phyloP scores from a whole-genome alignment of 108 stramenopile genomes.

The Phaeodactylum tricornutum region DNA sequence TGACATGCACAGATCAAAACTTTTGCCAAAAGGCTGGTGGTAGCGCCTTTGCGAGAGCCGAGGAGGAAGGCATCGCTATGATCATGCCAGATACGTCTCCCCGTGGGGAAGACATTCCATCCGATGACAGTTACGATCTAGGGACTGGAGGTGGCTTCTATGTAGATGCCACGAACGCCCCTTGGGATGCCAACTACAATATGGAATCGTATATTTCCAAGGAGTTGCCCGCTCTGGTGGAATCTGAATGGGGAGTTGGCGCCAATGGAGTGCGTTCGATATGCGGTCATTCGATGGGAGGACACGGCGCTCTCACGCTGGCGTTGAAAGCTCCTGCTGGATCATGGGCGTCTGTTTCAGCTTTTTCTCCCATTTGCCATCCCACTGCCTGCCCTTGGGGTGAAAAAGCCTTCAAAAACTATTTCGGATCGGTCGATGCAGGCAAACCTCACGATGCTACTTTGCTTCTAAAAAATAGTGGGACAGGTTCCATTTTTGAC shows the following conservation, averaged over 20 bases:
- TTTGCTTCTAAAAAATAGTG: conserved; percentile 31
- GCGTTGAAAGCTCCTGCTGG: conserved; percentile 55
- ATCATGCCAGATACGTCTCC: conserved; percentile 96
- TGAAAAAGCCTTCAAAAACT: conserved; percentile 90
- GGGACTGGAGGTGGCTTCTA: conserved; percentile 97
- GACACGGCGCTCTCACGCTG: conserved; percentile 84
- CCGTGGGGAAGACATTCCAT: conserved; percentile 67
- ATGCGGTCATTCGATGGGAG: conserved; percentile 92
- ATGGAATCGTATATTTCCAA: conserved; percentile 94
- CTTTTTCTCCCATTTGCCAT: conserved; percentile 94
- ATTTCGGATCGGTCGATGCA: conserved; percentile 79
- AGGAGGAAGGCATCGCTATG: conserved; percentile 73
- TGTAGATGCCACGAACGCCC: conserved; percentile 85
- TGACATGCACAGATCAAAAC: conserved; percentile 96
- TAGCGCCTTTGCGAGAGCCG: conserved; percentile 59
- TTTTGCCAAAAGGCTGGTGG: conserved; percentile 85
- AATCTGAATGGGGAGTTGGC: conserved; percentile 39
- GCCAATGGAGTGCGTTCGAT: conserved; percentile 43
- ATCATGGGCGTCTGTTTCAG: conserved; percentile 58
- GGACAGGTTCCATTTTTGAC: conserved; percentile 25
- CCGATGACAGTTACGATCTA: conserved; percentile 87
- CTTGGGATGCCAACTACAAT: conserved; percentile 73
- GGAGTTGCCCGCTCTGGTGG: conserved; percentile 77
- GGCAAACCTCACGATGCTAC: conserved; percentile 86
- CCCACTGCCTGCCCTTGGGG: conserved; percentile 94